phyloP scores from a whole-genome alignment of 1,284 basidiomycete species.

The Pholiota adiposa region DNA sequence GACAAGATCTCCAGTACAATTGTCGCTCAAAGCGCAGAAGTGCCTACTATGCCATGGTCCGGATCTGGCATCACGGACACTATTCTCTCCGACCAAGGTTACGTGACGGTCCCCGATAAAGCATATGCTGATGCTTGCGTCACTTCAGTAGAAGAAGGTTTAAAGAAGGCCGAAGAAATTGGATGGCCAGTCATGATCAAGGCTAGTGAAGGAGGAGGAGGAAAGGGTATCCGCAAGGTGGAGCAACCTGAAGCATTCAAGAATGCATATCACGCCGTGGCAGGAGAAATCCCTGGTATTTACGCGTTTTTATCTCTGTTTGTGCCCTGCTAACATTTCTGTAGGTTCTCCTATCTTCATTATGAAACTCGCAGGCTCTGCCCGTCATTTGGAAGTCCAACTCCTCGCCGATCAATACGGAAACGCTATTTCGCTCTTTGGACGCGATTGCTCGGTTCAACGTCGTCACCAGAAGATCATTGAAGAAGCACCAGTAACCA shows the following conservation, averaged over 20 bases:
- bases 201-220: slow-evolving; percentile 98
- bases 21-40: slow-evolving; percentile 95
- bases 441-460: slow-evolving; percentile 99
- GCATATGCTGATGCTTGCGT: slow-evolving; percentile 94
- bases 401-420: slow-evolving; percentile 99
- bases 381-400: slow-evolving; percentile 98
- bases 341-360: slow-evolving; percentile 98
- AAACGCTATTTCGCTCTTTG: slow-evolving; percentile 98
- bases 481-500: slow-evolving; percentile 98
- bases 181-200: slow-evolving; percentile 99
- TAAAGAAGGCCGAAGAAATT: slow-evolving; percentile 85
- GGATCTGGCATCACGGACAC: slow-evolving; percentile 95
- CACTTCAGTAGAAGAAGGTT: slow-evolving; percentile 87
- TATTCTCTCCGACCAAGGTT: slow-evolving; percentile 84
- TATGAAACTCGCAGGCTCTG: slow-evolving; percentile 99
- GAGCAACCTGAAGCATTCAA: slow-evolving; percentile 87
- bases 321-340: slow-evolving; percentile 15
- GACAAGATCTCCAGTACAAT: slow-evolving; percentile 99
- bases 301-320: slow-evolving; percentile 1
- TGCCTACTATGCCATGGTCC: slow-evolving; percentile 99
- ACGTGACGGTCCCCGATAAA: slow-evolving; percentile 92
- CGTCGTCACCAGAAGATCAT: slow-evolving; percentile 99
- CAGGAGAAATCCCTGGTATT: slow-evolving; percentile 94
- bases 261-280: slow-evolving; percentile 92
- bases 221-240: slow-evolving; percentile 97